Conservation (phyloP, 805 yeast genomes). For the Blastobotrys terrestris region DNA sequence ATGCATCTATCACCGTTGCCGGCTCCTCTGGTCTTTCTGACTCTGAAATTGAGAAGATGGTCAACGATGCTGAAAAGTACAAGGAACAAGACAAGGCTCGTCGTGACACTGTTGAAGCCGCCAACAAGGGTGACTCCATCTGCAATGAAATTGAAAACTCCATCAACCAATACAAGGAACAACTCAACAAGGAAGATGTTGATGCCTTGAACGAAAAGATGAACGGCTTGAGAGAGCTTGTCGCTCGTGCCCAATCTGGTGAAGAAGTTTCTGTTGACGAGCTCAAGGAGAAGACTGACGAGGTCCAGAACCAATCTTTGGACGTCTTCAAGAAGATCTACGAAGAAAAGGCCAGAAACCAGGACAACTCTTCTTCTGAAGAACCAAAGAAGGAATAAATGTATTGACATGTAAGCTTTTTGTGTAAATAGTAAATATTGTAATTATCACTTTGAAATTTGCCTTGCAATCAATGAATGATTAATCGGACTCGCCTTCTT, state of each 20-base stretch:
- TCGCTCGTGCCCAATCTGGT: conserved; percentile 63
- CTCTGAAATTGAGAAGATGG: conserved; percentile 85
- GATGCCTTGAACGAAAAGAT: conserved; percentile 51
- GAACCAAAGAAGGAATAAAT: conserved; percentile 18
- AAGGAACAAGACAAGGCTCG: conserved; percentile 84
- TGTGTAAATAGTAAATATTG: conserved; percentile 1
- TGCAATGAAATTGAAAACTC: conserved; percentile 87
- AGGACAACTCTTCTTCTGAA: conserved; percentile 8
- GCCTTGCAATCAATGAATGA: no score
- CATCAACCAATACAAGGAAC: conserved; percentile 67
- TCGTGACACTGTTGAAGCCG: conserved; percentile 75
- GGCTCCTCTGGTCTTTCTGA: conserved; percentile 92
- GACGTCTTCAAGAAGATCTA: conserved; percentile 76
- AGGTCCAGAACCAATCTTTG: conserved; percentile 72
- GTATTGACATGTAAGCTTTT: background rate
- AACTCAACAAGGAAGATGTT: conserved; percentile 51
- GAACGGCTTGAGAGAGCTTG: conserved; percentile 62
- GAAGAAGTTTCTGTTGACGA: conserved; percentile 58
- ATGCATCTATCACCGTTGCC: conserved; percentile 91
- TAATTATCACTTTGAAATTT: background rate
- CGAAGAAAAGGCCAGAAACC: conserved; percentile 35
- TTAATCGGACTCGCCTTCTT: no score
- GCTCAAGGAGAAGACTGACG: conserved; percentile 76
- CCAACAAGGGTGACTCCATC: conserved; percentile 78
- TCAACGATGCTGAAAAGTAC: conserved; percentile 82